Evolutionary conservation across 148 eudicot genomes (phyloP).

Genomic region (Vaccinium myrtillus): DNA sequence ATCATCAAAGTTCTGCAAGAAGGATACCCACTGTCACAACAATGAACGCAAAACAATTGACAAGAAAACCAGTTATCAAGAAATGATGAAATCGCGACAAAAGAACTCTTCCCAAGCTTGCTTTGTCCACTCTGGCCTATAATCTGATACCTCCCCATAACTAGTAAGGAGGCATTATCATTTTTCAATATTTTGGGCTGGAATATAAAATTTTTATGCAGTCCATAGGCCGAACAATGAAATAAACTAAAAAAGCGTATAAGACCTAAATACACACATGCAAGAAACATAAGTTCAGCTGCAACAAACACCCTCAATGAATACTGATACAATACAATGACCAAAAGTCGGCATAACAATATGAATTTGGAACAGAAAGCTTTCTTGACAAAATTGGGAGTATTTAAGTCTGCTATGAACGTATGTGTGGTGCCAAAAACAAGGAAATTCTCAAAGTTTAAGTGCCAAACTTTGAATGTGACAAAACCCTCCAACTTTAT

Average conservation of each 20-base stretch:
- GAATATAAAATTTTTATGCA: neutral
- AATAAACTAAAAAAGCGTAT: neutral
- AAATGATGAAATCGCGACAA: neutral
- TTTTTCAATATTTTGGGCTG: neutral
- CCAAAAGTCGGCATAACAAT: neutral
- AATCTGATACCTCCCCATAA: neutral
- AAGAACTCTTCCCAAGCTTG: neutral
- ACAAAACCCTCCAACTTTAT: neutral
- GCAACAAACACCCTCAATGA: neutral
- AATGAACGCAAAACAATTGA: conserved; percentile 8
- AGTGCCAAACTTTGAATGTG: neutral
- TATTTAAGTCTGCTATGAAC: neutral
- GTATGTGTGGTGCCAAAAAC: neutral
- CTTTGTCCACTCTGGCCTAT: neutral
- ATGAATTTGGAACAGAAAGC: neutral
- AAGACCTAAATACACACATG: neutral
- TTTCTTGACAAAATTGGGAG: neutral
- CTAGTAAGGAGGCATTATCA: neutral
- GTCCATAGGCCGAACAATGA: neutral
- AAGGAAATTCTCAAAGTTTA: neutral
- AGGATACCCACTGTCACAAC: conserved; percentile 25
- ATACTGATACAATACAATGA: neutral
- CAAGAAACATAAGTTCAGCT: neutral
- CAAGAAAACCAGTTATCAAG: neutral
- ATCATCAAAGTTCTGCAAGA: conserved; percentile 97